A percentile compares a stretch with the other conserved stretches of the same genome.
These are phyloP conservation scores for Cryptomeria japonica DNA, from an alignment of 75 land plant species.

Conservation along the genomic window DNA sequence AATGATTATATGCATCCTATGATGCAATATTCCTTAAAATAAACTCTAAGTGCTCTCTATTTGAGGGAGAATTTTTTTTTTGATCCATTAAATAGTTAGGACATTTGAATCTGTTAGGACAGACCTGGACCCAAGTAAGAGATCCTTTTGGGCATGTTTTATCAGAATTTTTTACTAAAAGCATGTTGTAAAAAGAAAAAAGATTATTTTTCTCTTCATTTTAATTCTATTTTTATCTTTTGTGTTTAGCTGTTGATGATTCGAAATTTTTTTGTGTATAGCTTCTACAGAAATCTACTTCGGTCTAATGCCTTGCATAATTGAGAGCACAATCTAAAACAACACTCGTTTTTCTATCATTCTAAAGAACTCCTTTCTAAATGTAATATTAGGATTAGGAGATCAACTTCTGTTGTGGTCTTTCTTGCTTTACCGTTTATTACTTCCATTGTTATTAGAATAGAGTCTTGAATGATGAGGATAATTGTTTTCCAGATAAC, in stretches of 20 bases:
- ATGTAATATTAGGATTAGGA: background rate
- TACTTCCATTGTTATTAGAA: background rate
- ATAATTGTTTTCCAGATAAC: background rate
- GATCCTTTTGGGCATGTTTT: background rate
- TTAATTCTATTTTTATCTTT: background rate
- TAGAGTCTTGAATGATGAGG: background rate
- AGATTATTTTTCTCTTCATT: background rate
- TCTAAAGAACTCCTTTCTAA: background rate
- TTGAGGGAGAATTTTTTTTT: background rate
- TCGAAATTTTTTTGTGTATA: background rate
- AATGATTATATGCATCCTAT: too few species aligned
- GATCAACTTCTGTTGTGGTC: background rate
- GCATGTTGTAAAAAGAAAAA: background rate
- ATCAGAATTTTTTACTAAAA: background rate
- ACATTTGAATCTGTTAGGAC: background rate
- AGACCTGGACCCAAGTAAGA: background rate
- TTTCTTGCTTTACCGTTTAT: background rate
- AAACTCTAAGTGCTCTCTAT: background rate
- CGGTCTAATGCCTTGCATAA: background rate
- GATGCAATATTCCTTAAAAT: too few species aligned
- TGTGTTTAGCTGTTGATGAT: background rate
- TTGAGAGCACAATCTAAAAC: background rate
- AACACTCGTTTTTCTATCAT: background rate
- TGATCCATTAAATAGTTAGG: background rate
- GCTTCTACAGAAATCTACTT: background rate